Evolutionary conservation across 495 filamentous ascomycete genomes (phyloP), one percentile per base, ranked within the genome.

Genomic region (Lophiotrema nucula): DNA sequence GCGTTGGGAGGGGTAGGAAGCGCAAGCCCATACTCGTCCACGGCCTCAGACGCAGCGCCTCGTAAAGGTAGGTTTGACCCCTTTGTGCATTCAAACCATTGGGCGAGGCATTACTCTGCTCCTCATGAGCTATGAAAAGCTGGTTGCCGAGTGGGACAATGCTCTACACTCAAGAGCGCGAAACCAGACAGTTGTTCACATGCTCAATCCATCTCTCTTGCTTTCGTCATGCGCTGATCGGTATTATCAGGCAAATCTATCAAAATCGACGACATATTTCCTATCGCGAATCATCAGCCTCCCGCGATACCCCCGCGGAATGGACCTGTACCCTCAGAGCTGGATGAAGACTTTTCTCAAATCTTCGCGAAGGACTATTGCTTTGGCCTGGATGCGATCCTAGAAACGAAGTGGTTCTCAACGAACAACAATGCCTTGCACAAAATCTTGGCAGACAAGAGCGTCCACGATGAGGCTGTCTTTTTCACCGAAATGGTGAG

Each of bases 341-440:
- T 74, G 13, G 67, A 86, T 27, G 82, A 87, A 56, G 86, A 95
- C 70, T 83, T 91, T 51, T 81, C 82, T 53, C 81, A 82, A 54
- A 77, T 93, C 11, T 95, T 88, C 72, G 75, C 81, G 53, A 84
- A 85, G 42, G 83, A 88, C 47, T 96, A 93, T 68, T 83, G 83
- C 16, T 81, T 82, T 1, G 89, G 87, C 22, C 83, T 96, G 31
- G 83, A 89, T 64, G 82, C 81, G 51, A 85, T 95, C 56, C 81
- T 96, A 51, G 91, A 96, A 63, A 87, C 89, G n/a, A 78, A 77
- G 26, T 96, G 90, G 90, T 96, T 87, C 69, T 73, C 78, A 48
- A 78, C 73, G 67, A 77, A 76, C 23, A 83, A 87, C 58, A 69
- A 72, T 26, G 73, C 78, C 26, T 73, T 89, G 15, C 79, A 84